Conservation (phyloP, 129 eudicot species). For the Heracleum sosnowskyi region DNA sequence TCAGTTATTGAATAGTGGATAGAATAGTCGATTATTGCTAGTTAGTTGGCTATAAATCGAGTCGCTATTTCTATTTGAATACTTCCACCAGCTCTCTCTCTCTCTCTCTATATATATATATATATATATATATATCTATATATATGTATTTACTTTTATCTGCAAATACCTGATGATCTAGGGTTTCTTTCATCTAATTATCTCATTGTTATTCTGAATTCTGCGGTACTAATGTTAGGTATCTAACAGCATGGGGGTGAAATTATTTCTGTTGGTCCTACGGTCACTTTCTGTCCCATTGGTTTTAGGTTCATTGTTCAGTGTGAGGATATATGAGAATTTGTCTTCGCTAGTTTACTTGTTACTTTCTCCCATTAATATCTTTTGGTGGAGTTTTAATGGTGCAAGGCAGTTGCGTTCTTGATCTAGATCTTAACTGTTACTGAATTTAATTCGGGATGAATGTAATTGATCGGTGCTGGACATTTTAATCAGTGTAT, state of each 20-base stretch:
- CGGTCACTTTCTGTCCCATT: neutral
- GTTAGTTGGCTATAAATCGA: neutral
- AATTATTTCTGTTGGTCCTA: neutral
- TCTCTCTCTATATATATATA: neutral
- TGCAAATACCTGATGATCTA: neutral
- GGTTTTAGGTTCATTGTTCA: neutral
- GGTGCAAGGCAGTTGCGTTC: neutral
- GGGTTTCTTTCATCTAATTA: neutral
- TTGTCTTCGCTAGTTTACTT: neutral
- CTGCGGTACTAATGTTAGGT: neutral
- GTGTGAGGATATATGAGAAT: neutral
- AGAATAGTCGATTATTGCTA: neutral
- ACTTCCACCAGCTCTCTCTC: neutral
- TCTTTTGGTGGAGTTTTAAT: neutral
- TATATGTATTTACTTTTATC: neutral
- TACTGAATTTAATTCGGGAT: neutral
- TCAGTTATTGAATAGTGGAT: neutral
- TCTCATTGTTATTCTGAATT: neutral
- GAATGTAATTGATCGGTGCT: neutral
- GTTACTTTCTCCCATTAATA: neutral
- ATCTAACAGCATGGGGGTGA: neutral
- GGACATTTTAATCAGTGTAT: neutral
- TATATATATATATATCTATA: neutral
- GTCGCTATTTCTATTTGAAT: no score
- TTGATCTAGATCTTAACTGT: neutral